These are phyloP conservation scores for Hippophae tibetana DNA, from an alignment of 306 rosid species.

Conservation along the genomic window DNA sequence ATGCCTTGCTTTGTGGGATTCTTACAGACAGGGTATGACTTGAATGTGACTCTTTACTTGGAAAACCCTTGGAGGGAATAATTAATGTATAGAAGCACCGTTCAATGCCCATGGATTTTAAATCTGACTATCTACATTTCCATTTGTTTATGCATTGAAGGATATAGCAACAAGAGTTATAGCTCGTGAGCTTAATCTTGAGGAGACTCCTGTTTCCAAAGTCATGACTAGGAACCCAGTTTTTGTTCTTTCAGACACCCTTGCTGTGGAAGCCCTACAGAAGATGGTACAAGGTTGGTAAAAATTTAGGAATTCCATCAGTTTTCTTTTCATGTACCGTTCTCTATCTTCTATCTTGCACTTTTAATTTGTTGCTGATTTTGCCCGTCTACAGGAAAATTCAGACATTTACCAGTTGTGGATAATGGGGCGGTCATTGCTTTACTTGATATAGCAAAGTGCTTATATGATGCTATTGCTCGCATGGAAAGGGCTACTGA, in stretches of 20 bases:
- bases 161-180: slow-evolving; percentile 84
- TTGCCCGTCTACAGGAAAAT: slow-evolving; percentile 55
- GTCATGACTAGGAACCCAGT: slow-evolving; percentile 91
- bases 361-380: slow-evolving; percentile 16
- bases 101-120: slow-evolving; percentile 3
- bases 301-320: slow-evolving; percentile 5
- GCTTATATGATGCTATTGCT: slow-evolving; percentile 94
- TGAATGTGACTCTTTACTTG: background rate
- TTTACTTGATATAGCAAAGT: slow-evolving; percentile 93
- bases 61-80: background rate
- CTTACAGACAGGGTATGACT: slow-evolving; percentile 84
- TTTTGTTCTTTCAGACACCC: slow-evolving; percentile 87
- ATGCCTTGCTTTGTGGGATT: slow-evolving; percentile 93
- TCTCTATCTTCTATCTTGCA: background rate
- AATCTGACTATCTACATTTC: slow-evolving; percentile 1
- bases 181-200: slow-evolving; percentile 62
- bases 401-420: slow-evolving; percentile 95
- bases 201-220: slow-evolving; percentile 77
- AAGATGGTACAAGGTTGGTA: slow-evolving; percentile 98
- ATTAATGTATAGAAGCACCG: background rate
- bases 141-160: slow-evolving; percentile 31
- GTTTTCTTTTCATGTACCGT: slow-evolving; percentile 1
- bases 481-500: slow-evolving; percentile 94
- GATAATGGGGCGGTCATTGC: slow-evolving; percentile 97
- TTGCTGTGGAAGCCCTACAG: slow-evolving; percentile 98